Percentiles rank a stretch among this genome's conserved stretches.
Evolutionary conservation across 768 basidiomycete genomes (phyloP).

Genomic region (Mycena alexandri): DNA sequence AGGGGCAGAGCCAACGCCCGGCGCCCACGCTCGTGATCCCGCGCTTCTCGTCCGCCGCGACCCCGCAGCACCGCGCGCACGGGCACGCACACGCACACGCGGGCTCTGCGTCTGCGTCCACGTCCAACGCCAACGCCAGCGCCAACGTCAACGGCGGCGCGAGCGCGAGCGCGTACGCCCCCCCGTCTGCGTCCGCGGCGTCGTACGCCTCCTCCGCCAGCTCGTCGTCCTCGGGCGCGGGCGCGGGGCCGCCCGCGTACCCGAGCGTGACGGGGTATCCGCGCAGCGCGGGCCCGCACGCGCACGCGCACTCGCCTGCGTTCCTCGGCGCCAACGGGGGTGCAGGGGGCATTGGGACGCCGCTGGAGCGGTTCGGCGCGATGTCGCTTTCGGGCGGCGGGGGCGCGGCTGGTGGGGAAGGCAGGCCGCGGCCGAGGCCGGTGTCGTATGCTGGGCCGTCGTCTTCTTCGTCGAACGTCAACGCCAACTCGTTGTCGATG

Average conservation of each 20-base stretch:
- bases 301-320: background rate
- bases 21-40: slow-evolving; percentile 36
- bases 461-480: background rate
- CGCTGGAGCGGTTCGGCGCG: slow-evolving; percentile 35
- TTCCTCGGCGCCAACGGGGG: background rate
- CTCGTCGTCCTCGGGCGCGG: background rate
- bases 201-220: too few relatives aligned
- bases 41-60: slow-evolving; percentile 4
- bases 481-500: background rate
- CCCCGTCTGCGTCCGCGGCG: too few relatives aligned
- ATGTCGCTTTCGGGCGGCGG: slow-evolving; percentile 18
- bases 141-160: too few relatives aligned
- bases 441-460: slow-evolving; percentile 30
- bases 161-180: too few relatives aligned
- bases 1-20: slow-evolving; percentile 8
- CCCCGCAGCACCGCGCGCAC: background rate
- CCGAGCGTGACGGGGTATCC: too few relatives aligned
- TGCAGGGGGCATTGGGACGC: background rate
- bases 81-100: too few relatives aligned
- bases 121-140: too few relatives aligned
- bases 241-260: background rate
- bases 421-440: slow-evolving; percentile 9
- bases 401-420: background rate
- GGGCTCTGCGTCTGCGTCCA: too few relatives aligned
- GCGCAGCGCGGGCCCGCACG: background rate